Conservation (phyloP, 352 stramenopile species). For the Phytopythium ostracodes region DNA sequence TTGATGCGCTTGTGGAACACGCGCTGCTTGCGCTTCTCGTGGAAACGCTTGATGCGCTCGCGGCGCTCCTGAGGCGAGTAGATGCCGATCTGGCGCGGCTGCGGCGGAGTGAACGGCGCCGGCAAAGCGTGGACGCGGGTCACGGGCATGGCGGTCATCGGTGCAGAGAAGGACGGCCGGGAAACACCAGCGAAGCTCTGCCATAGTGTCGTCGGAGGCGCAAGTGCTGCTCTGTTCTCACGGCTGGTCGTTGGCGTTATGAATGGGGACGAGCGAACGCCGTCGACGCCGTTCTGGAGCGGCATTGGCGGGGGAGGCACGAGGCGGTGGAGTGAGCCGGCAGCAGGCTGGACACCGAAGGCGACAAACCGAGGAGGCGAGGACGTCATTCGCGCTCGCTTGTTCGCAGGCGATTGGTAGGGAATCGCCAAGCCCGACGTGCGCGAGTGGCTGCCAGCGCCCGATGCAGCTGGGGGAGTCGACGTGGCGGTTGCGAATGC, state of each 20-base stretch:
- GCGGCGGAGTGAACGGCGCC: background rate
- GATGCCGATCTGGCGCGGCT: constrained; percentile 47
- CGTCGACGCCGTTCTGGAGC: constrained; percentile 7
- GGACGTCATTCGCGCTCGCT: background rate
- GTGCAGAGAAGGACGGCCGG: background rate
- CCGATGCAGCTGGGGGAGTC: background rate
- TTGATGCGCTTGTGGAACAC: constrained; percentile 73
- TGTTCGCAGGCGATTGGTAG: constrained; percentile 3
- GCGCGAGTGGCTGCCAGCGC: background rate
- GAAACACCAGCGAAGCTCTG: constrained; percentile 5
- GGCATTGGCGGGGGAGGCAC: constrained; percentile 1
- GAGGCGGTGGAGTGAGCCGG: background rate
- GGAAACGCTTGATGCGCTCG: constrained; percentile 58
- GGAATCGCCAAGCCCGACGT: background rate
- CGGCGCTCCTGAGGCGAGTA: constrained; percentile 51
- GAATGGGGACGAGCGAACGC: background rate
- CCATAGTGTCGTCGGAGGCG: constrained; percentile 7
- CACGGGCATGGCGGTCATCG: background rate
- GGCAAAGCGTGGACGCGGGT: background rate
- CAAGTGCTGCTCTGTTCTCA: constrained; percentile 10
- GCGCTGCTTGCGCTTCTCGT: constrained; percentile 67
- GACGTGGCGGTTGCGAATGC: background rate
- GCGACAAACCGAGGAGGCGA: constrained; percentile 4
- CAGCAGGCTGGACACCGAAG: background rate
- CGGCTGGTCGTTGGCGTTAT: background rate